These are phyloP conservation scores for Martiniozyma abietophila DNA, from an alignment of 805 yeast species.

Conservation along the genomic window DNA sequence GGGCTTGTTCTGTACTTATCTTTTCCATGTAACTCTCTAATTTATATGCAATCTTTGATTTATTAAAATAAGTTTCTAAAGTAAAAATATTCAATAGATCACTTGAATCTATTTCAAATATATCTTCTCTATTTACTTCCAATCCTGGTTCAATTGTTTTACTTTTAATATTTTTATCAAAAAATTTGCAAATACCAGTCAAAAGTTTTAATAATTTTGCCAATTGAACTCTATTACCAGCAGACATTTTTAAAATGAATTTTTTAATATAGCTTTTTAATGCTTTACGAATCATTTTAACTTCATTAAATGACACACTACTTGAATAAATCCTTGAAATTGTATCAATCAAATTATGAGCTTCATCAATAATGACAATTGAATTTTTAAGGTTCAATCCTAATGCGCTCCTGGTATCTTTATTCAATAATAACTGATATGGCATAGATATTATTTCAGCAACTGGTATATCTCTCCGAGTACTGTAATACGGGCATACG, in stretches of 20 bases:
- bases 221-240: slow-evolving; percentile 63
- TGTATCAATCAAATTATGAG: slow-evolving; percentile 79
- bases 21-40: slow-evolving; percentile 59
- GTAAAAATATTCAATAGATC: slow-evolving; percentile 66
- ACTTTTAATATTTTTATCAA: slow-evolving; percentile 25
- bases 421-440: slow-evolving; percentile 66
- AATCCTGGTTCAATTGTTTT: slow-evolving; percentile 38
- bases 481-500: slow-evolving; percentile 78
- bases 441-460: slow-evolving; percentile 81
- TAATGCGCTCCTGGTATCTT: slow-evolving; percentile 48
- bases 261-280: slow-evolving; percentile 46
- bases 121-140: slow-evolving; percentile 39
- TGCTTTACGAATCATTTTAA: slow-evolving; percentile 36
- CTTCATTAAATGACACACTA: slow-evolving; percentile 40
- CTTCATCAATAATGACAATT: slow-evolving; percentile 81
- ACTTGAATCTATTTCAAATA: slow-evolving; percentile 52
- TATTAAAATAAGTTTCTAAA: slow-evolving; percentile 51
- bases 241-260: slow-evolving; percentile 56
- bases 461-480: slow-evolving; percentile 42
- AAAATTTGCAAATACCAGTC: slow-evolving; percentile 39
- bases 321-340: slow-evolving; percentile 62
- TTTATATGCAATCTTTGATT: slow-evolving; percentile 74
- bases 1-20: slow-evolving; percentile 7
- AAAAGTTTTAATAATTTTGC: slow-evolving; percentile 54
- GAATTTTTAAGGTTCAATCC: slow-evolving; percentile 52